Evolutionary conservation across 169 alveolate genomes (phyloP), one percentile per base, ranked within the genome.

Genomic region (Plasmodium cynomolgi): DNA sequence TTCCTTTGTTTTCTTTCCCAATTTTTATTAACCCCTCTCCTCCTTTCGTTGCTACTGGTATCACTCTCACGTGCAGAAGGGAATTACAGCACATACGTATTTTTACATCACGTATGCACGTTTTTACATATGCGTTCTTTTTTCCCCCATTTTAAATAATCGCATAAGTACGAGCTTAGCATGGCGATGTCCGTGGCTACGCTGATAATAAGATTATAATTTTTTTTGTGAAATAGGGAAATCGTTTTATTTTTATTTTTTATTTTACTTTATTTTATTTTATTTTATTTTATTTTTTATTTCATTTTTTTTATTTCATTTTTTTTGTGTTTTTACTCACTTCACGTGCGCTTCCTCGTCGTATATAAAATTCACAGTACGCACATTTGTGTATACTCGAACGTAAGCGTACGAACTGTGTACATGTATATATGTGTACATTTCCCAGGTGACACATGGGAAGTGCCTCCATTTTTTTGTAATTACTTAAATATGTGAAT

Each of bases 381-480:
- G 83, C 26, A 29, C 83, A 75, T 47, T 20, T 75, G 83, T 75
- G 83, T 33, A 31, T 75, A 75, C 83, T 8, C 23, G 58, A 13
- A 33, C 20, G 62, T 23, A 33, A 47, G 58, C 58, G 58, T 47
- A 47, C 58, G 58, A 47, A 47, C 7, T 47, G 58, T 47, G 58
- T 47, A 47, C 58, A 47, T n/a, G n/a, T 75, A 75, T 75, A 75
- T 75, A 23, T 33, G 26, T n/a, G 47, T 33, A 75, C 83, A 75
- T 75, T 74, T 41, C 47, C 82, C 39, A 34, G 47, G 82, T 20
- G 47, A 74, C 47, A 34, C 39, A 7, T 15, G 47, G 47, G 23
- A 74, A 62, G 37, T 6, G 37, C 34, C 77, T 62, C 77, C 77
- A 80, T 84, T 71, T 84, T 84, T 84, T 84, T 84, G 79, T 71